Conservation (phyloP, 139 green algal species). For the Closterium sp. region DNA sequence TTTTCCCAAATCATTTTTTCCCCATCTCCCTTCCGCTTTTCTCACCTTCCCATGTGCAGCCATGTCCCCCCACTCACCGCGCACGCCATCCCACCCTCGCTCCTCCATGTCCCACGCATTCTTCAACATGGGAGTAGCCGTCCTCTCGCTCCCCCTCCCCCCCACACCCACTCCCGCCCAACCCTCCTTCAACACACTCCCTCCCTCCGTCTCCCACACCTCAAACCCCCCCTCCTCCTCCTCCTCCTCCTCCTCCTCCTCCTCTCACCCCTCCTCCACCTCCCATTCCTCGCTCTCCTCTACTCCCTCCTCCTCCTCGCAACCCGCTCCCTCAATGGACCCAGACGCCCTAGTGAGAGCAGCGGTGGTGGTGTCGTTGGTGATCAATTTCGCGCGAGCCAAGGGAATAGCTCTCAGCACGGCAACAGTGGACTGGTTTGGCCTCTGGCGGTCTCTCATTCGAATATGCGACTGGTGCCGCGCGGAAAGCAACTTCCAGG, state of each 20-base stretch:
- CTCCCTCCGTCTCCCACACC: slow-evolving; percentile 31
- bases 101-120: background rate
- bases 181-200: background rate
- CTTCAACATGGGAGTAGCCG: background rate
- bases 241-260: background rate
- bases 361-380: background rate
- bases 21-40: no score
- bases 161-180: background rate
- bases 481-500: background rate
- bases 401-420: slow-evolving; percentile 4
- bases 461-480: background rate
- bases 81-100: background rate
- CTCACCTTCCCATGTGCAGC: background rate
- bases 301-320: no score
- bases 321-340: background rate
- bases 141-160: background rate
- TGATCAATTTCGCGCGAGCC: background rate
- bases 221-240: slow-evolving; percentile 39
- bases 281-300: no score
- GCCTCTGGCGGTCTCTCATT: slow-evolving; percentile 3
- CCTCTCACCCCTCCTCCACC: no score
- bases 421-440: no score
- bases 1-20: no score
- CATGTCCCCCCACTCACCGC: background rate
- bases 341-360: background rate